A percentile compares a stretch with the other conserved stretches of the same genome.
Evolutionary conservation across 805 yeast genomes (phyloP).

Genomic region (Wickerhamiella shivajii): DNA sequence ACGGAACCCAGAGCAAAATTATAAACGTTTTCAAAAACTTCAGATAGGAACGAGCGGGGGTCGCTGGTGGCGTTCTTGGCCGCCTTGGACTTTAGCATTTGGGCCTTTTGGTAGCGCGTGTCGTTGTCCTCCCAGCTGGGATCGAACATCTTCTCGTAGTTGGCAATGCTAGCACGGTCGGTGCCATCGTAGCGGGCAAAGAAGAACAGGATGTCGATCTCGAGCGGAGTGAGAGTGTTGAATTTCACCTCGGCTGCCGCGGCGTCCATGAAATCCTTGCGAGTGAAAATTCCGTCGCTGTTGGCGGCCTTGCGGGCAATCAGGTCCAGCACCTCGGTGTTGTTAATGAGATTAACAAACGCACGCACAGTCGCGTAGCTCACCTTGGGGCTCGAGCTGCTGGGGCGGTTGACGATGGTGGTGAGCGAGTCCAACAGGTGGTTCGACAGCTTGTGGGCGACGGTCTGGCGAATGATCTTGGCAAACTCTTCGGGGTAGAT

Average conservation of each 20-base stretch:
- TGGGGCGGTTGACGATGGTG: conserved; percentile 25
- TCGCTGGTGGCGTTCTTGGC: conserved; percentile 28
- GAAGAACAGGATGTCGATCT: conserved; percentile 30
- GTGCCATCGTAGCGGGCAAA: conserved; percentile 20
- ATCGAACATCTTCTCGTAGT: conserved; percentile 29
- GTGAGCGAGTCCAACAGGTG: conserved; percentile 26
- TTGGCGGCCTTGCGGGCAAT: conserved; percentile 23
- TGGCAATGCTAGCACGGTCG: conserved; percentile 19
- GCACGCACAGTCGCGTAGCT: conserved; percentile 32
- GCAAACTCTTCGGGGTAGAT: conserved; percentile 30
- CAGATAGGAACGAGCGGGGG: conserved; percentile 33
- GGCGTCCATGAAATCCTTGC: conserved; percentile 26
- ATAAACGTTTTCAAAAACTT: conserved; percentile 70
- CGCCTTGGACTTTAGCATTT: conserved; percentile 24
- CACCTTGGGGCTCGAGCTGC: conserved; percentile 22
- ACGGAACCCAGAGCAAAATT: conserved; percentile 82
- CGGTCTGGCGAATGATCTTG: conserved; percentile 25
- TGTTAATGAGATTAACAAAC: conserved; percentile 29
- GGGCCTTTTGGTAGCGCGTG: conserved; percentile 22
- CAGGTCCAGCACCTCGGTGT: conserved; percentile 28
- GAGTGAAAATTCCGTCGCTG: conserved; percentile 25
- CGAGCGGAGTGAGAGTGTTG: conserved; percentile 30
- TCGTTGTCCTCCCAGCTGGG: conserved; percentile 30
- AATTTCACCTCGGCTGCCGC: conserved; percentile 29
- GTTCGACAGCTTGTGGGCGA: conserved; percentile 30